Base-by-base conservation (phyloP, 768 basidiomycete genomes). In the Pholiota conissans region DNA sequence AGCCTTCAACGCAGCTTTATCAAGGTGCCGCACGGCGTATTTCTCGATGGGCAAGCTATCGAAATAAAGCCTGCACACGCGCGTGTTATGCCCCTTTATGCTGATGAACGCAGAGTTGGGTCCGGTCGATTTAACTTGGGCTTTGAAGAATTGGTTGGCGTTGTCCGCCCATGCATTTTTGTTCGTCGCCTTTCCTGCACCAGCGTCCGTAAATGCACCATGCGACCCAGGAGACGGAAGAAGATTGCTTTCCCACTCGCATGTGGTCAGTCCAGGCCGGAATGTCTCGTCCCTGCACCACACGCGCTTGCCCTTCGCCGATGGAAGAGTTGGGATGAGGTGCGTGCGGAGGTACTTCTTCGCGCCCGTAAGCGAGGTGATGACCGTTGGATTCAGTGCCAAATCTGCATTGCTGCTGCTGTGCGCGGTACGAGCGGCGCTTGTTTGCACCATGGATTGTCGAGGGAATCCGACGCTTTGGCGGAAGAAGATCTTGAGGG, bases 401-500 rank as follows among this genome's bases (percentile, higher is more conserved):
- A n/a, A n/a, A n/a, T n/a, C n/a, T n/a, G n/a, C 2, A 32, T 14
- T 24, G 40, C 11, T 28, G 52, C n/a, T 20, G 28, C 27, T n/a
- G n/a, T n/a, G 14, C 52, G n/a, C 9, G 16, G 34, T 30, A 26
- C 35, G 32, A 37, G 48, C 32, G 29, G 40, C 29, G 7, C 30
- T 32, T 32, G 13, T 32, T 32, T 32, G n/a, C n/a, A 32, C 14
- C 27, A 29, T n/a, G 42, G 55, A 39, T 9, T 53, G 26, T 24
- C 46, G 34, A 11, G 58, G 42, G 10, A 90, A 69, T 48, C 79
- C 73, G 5, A 90, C 73, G 1, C 66, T 74, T 66, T 92, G 91
- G 49, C 78, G 77, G 77, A 91, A 93, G 70, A 78, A 90, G 0
- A 91, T 71, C 61, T 90, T 91, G 64, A 91, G 71, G 0, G 89